Base-by-base conservation (phyloP, 2,329 filamentous ascomycete genomes). In the Diaporthe sp. region DNA sequence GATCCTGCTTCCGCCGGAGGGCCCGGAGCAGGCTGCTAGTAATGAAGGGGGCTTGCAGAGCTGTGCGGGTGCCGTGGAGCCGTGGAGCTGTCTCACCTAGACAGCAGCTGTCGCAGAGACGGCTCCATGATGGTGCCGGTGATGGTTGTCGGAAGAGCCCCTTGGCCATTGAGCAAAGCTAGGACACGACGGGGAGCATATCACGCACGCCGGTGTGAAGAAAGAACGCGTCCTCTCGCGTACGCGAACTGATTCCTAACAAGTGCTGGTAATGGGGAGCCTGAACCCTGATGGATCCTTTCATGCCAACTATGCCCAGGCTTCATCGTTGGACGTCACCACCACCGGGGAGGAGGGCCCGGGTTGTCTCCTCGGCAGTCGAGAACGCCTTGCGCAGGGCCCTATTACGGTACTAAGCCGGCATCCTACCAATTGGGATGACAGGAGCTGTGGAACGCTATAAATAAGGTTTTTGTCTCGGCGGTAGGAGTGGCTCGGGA, bases 341-440 rank as follows among this genome's bases (percentile, higher is more conserved):
- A 17, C 12, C 15, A 4, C 12, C 34, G 8, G 49, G 65, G 65
- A n/a, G 2, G 10, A 25, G n/a, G 4, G 34, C 34, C 49, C 49
- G 49, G 65, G 42, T 42, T 22, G 22, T 55, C 34, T 17, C 28
- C 47, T 55, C 65, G 49, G 65, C 65, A 70, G 31, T 70, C 65
- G 49, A 55, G 34, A 55, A 25, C 25, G 47, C 47, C 65, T 68
- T 22, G 47, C 53, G 10, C 37, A 39, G 4, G 37, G 37, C 37
- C 37, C 15, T n/a, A 47, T 22, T n/a, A 47, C 28, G 34, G 22
- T 47, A 65, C 28, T n/a, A n/a, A 34, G 44, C 20, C 47, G 63
- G 15, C 31, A 25, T 37, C 63, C 63, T 51, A 20, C 63, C 63
- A 68, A 67, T 67, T 37, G 63, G 42, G 28, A n/a, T 51, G 17